Evolutionary conservation across 305 asterid genomes (phyloP).

Genomic region (Fraxinus platypoda): DNA sequence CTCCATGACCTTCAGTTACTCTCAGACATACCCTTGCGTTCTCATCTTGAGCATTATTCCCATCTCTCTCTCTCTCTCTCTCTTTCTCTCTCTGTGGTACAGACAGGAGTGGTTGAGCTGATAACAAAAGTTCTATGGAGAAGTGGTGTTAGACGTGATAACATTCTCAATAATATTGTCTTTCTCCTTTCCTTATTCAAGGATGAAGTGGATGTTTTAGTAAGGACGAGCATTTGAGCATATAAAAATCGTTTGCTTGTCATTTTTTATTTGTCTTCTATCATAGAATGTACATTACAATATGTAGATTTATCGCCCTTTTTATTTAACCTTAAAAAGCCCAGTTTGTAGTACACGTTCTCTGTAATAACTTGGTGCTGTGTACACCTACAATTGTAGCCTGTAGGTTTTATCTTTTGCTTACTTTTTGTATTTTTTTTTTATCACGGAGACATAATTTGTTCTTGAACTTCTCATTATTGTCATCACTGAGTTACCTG

Average conservation of each 20-base stretch:
- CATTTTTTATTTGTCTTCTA: neutral
- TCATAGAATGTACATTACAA: neutral
- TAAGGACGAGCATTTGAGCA: neutral
- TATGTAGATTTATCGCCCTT: neutral
- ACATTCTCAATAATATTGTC: neutral
- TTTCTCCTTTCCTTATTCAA: neutral
- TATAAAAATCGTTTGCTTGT: neutral
- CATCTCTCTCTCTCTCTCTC: neutral
- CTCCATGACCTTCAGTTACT: neutral
- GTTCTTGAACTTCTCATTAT: neutral
- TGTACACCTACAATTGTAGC: neutral
- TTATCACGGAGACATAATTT: neutral
- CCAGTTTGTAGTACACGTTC: neutral
- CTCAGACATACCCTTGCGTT: constrained; percentile 5
- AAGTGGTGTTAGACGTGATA: neutral
- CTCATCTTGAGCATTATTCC: constrained; percentile 14
- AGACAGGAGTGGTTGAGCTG: neutral
- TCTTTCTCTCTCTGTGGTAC: neutral
- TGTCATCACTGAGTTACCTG: neutral
- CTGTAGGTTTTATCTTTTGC: neutral
- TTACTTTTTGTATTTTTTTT: neutral
- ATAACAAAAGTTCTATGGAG: neutral
- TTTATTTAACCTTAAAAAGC: neutral
- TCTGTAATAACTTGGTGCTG: neutral
- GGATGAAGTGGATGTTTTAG: neutral